Evolutionary conservation across 2,329 filamentous ascomycete genomes (phyloP), one percentile per base, ranked within the genome.

Genomic region (Cryphonectria nitschkei): DNA sequence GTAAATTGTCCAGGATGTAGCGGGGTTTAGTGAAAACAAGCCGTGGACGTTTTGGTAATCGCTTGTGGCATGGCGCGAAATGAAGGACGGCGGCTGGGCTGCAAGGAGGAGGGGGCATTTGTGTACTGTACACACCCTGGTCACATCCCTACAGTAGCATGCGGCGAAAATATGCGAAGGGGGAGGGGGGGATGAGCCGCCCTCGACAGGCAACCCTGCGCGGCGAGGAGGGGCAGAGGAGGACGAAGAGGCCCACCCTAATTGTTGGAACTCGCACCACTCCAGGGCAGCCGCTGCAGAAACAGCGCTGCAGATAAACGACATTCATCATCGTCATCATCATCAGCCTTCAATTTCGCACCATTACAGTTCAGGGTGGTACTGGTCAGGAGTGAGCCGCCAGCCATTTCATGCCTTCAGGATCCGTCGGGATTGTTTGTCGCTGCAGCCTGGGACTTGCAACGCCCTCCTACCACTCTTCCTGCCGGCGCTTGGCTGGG

Each of bases 21-120:
- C 34, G 43, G 50, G 37, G 58, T 34, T 46, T 26, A 32, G 58
- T 41, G 66, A 50, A 41, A 37, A 67, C 56, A 61, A 61, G 29
- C 26, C 16, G 13, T 58, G 64, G 43, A 54, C 43, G 32, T 52
- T n/a, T 46, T 34, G 19, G 39, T 22, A 41, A 22, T 65, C 62
- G 39, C 62, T 65, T 65, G 63, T 37, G 43, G 63, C 63, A 37
- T 9, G 63, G 43, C 43, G 63, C 41, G 41, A 65, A 65, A 65
- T 65, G 63, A 65, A 65, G 41, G 63, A 41, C 32, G n/a, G 14
- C 39, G n/a, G 34, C 60, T 58, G 26, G 34, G 60, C 34, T 34
- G 29, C 37, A 39, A 39, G 37, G 37, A 39, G 19, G 9, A 41
- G 37, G 54, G 54, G 54, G 4, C 29, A 1, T 1, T 16, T 3